These are phyloP conservation scores for Auricularia auricula-judae DNA, from an alignment of 768 basidiomycete genomes.

Conservation along the genomic window DNA sequence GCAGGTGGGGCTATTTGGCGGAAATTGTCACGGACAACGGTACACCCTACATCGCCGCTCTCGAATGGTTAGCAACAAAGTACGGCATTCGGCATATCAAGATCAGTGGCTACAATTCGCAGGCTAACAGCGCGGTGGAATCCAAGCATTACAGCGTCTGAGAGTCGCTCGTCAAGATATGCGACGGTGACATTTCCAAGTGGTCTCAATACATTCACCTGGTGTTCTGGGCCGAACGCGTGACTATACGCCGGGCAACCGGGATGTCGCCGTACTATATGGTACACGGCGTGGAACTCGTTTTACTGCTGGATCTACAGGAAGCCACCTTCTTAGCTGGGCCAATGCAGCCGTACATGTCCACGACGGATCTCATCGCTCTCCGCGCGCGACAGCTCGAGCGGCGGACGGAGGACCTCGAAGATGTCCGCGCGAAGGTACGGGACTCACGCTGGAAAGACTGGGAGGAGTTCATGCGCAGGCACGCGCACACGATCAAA, in stretches of 20 bases:
- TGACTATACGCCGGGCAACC: slow-evolving; percentile 6
- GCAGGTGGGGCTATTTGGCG: slow-evolving; percentile 9
- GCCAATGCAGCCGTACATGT: slow-evolving; percentile 1
- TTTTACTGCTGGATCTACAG: slow-evolving; percentile 21
- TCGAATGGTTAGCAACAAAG: slow-evolving; percentile 14
- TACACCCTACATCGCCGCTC: slow-evolving; percentile 16
- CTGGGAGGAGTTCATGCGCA: slow-evolving; percentile 9
- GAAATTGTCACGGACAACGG: slow-evolving; percentile 35
- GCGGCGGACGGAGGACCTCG: slow-evolving; percentile 9
- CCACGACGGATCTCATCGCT: slow-evolving; percentile 10
- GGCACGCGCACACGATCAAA: slow-evolving; percentile 10
- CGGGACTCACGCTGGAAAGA: slow-evolving; percentile 2
- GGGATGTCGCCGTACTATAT: slow-evolving; percentile 12
- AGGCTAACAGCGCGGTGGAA: slow-evolving; percentile 30
- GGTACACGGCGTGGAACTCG: slow-evolving; percentile 17
- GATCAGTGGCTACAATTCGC: slow-evolving; percentile 32
- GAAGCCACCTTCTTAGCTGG: slow-evolving; percentile 22
- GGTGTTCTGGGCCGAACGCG: slow-evolving; percentile 12
- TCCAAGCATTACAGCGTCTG: slow-evolving; percentile 19
- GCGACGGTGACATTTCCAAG: slow-evolving; percentile 19
- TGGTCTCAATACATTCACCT: slow-evolving; percentile 19
- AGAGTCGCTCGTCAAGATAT: slow-evolving; percentile 24
- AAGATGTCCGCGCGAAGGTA: slow-evolving; percentile 4
- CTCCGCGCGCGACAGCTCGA: slow-evolving; percentile 7
- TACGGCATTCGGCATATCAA: slow-evolving; percentile 28